Base-by-base conservation (phyloP, 352 stramenopile species). In the Aphanomyces astaci region DNA sequence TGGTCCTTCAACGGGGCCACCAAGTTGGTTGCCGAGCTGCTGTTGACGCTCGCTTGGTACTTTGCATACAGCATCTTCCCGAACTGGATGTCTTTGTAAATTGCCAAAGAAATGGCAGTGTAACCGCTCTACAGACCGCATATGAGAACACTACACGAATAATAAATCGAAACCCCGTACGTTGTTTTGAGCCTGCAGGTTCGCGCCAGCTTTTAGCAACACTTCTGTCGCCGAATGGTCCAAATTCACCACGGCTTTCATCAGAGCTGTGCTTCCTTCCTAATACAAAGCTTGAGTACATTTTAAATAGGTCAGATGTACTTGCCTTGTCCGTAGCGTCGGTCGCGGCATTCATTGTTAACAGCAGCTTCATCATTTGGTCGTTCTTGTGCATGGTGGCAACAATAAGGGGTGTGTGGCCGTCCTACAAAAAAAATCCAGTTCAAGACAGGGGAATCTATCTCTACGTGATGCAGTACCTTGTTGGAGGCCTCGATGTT, bases 81-180 rank as follows among this genome's bases (percentile, higher is more conserved):
- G 30, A 59, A 59, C 15, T 59, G 5, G 15, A 32, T 59, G 11
- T 59, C 27, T n/a, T 57, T 57, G 32, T 68, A 68, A n/a, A 68
- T 28, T 13, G 49, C 28, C 43, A 68, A 28, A 0, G 62, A 51
- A 27, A 68, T 56, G n/a, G 49, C 62, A 5, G 25, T 59, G 24
- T 33, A 59, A 30, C 51, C 51, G n/a, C 2, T 32, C 51, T 59
- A 59, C 7, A 59, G 15, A 33, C n/a, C n/a, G 33, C 19, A 33
- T 22, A 59, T 59, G 7, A 40, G n/a, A n/a, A n/a, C n/a, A n/a
- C n/a, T n/a, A n/a, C n/a, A n/a, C n/a, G n/a, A n/a, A n/a, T n/a
- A n/a, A n/a, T n/a, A n/a, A n/a, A n/a, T n/a, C n/a, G n/a, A 59
- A 9, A 39, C 7, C 7, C 19, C 27, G 17, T 30, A 59, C 51